Evolutionary conservation across 2,329 filamentous ascomycete species (phyloP), one percentile per base, ranked within the genome.

Genomic region (Fusarium nisikadoi): DNA sequence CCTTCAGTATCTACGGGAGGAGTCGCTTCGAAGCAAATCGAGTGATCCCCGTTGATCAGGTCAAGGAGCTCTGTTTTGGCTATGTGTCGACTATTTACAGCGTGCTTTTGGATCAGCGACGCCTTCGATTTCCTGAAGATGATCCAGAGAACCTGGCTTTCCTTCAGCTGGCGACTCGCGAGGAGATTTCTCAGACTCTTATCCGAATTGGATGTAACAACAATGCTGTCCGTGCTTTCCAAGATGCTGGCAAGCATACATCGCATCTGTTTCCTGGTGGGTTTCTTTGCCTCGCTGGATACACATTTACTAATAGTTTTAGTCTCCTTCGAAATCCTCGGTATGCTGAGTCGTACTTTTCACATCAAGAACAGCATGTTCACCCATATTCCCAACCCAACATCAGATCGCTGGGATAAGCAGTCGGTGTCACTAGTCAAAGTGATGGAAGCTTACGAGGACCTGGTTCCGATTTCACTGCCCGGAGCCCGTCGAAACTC

Each of bases 241-340:
- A 75, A 3, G 76, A 82, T 8, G 75, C 80, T 14, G 80, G 79
- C 3, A 79, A 80, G 38, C 81, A 82, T 53, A 83, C 84, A 11
- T 80, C 80, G 3, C 86, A 88, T 75, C 67, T 88, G 4, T 88
- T 88, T 61, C 85, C 86, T n/a, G 71, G 86, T 87, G 80, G 65
- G 82, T 62, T 29, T 23, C 4, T 29, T 9, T 10, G 4, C 8
- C 8, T 17, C 6, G 2, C 6, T 17, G 10, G 6, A 59, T 3
- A n/a, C 6, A 8, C 19, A 16, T 25, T 9, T 17, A 10, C 70
- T 78, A 54, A 79, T 65, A 6, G 17, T 9, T 23, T 13, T 49
- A 88, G 87, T 90, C 2, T 83, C 86, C 0, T 90, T 90, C 55
- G 88, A 90, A 73, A 82, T 90, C 1, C 76, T 89, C 5, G 88